A percentile compares a stretch with the other conserved stretches of the same genome.
phyloP scores from a whole-genome alignment of 2,329 filamentous ascomycete species.

The Aquanectria penicillioides region DNA sequence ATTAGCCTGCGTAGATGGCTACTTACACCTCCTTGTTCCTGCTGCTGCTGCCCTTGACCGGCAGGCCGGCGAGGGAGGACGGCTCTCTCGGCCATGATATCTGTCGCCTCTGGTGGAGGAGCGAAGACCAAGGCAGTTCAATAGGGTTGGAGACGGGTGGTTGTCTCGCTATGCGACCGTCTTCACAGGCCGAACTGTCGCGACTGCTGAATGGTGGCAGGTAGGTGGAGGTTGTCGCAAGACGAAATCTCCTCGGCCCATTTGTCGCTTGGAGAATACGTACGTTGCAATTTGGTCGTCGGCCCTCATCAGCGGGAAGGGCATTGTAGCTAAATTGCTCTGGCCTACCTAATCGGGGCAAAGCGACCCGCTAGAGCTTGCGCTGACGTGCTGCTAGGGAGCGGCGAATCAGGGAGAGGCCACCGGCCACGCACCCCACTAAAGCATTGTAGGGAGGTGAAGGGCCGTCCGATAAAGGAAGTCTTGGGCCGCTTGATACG shows the following conservation, averaged over 20 bases:
- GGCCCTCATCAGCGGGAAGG: no score
- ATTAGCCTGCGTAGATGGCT: slow-evolving; percentile 16
- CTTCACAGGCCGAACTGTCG: background rate
- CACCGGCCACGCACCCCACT: slow-evolving; percentile 9
- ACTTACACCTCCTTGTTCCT: slow-evolving; percentile 41
- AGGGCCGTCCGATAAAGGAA: no score
- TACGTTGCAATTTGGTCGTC: slow-evolving; percentile 14
- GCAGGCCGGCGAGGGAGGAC: slow-evolving; percentile 37
- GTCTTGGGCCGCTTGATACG: slow-evolving; percentile 1
- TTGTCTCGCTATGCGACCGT: background rate
- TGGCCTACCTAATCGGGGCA: slow-evolving; percentile 19
- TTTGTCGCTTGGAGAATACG: slow-evolving; percentile 9
- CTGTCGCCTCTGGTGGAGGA: slow-evolving; percentile 18
- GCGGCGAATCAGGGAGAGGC: slow-evolving; percentile 14
- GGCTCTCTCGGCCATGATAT: slow-evolving; percentile 41
- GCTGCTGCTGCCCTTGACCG: slow-evolving; percentile 38
- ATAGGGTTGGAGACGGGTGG: background rate
- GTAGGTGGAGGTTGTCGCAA: slow-evolving; percentile 9
- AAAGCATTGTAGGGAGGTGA: background rate
- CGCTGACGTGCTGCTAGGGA: slow-evolving; percentile 14
- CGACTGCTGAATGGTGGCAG: slow-evolving; percentile 2
- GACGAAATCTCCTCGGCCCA: slow-evolving; percentile 10
- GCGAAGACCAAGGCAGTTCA: background rate
- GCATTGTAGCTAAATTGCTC: slow-evolving; percentile 4
- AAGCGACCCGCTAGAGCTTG: slow-evolving; percentile 13